A percentile compares a stretch with the other conserved stretches of the same genome.
Evolutionary conservation across 805 yeast species (phyloP).

Genomic region (Yamadazyma tumulicola): DNA sequence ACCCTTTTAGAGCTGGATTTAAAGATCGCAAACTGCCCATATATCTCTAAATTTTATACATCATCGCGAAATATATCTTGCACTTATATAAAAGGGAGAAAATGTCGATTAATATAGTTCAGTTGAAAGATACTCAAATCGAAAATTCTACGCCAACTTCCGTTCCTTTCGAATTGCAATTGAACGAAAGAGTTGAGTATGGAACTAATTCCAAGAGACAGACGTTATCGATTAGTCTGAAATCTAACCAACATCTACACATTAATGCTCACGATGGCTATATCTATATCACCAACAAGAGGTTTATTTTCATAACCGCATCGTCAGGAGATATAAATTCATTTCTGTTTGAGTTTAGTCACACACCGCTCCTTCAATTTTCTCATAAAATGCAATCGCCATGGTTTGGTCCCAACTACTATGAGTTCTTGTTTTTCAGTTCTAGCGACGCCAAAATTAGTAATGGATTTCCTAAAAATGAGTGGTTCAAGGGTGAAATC

Average conservation of each 20-base stretch:
- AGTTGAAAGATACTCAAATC: conserved; percentile 13
- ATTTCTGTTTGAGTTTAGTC: conserved; percentile 33
- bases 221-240: conserved; percentile 22
- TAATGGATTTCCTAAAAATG: conserved; percentile 38
- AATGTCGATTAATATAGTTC: conserved; percentile 29
- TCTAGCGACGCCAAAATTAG: conserved; percentile 29
- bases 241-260: conserved; percentile 6
- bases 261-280: conserved; percentile 37
- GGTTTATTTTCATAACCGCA: conserved; percentile 38
- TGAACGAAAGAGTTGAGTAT: conserved; percentile 17
- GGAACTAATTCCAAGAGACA: conserved; percentile 22
- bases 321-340: conserved; percentile 41
- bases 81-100: background rate
- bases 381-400: conserved; percentile 43
- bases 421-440: conserved; percentile 40
- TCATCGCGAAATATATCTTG: background rate
- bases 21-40: conserved; percentile 12
- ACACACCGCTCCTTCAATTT: conserved; percentile 27
- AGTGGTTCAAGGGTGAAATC: conserved; percentile 35
- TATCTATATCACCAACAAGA: conserved; percentile 38
- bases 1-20: conserved; percentile 24
- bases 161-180: conserved; percentile 16
- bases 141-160: background rate
- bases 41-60: background rate
- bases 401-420: conserved; percentile 54